phyloP scores from a whole-genome alignment of 1,284 basidiomycete genomes.

The Malassezia restricta region DNA sequence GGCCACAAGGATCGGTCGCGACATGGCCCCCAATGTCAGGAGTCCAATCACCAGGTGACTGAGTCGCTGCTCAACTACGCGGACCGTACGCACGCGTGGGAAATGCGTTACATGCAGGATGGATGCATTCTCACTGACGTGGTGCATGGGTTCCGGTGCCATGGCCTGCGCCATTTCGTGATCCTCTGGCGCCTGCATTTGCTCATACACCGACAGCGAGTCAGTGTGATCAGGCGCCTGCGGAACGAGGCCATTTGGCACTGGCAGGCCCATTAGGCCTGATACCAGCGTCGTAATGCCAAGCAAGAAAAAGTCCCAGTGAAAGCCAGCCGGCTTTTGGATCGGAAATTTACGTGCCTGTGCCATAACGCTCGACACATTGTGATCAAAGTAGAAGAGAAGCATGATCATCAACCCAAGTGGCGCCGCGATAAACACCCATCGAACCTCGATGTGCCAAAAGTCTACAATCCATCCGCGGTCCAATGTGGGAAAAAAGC shows the following conservation, averaged over 20 bases:
- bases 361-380: constrained; percentile 66
- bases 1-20: constrained; percentile 39
- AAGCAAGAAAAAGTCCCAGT: constrained; percentile 62
- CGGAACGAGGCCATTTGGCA: constrained; percentile 81
- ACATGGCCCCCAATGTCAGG: constrained; percentile 44
- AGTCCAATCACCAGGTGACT: constrained; percentile 41
- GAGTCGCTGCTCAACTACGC: constrained; percentile 40
- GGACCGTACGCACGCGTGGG: constrained; percentile 26
- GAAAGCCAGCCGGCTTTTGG: constrained; percentile 80
- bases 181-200: constrained; percentile 48
- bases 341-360: constrained; percentile 83
- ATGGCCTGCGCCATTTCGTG: constrained; percentile 43
- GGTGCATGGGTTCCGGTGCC: constrained; percentile 4
- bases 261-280: constrained; percentile 76
- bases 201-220: constrained; percentile 66
- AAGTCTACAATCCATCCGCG: constrained; percentile 76
- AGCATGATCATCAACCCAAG: constrained; percentile 50
- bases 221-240: constrained; percentile 90
- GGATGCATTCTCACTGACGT: constrained; percentile 1
- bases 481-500: constrained; percentile 55
- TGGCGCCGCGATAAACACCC: constrained; percentile 67
- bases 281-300: constrained; percentile 85
- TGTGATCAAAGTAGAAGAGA: constrained; percentile 52
- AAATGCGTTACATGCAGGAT: constrained; percentile 11
- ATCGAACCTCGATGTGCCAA: constrained; percentile 78